Base-by-base conservation (phyloP, 75 land plant species). In the Sequoiadendron giganteum region DNA sequence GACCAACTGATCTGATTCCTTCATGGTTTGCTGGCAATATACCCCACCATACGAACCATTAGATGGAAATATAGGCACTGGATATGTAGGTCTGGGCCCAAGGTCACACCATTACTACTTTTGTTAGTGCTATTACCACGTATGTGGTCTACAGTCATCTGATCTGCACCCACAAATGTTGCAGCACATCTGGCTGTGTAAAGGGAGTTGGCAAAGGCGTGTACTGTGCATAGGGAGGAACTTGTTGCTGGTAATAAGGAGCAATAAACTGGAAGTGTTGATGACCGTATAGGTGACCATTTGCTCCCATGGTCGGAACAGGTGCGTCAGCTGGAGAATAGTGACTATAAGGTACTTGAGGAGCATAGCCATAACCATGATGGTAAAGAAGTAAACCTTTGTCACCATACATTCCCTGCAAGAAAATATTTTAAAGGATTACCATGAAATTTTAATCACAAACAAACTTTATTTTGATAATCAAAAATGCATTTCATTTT, bases 281-380 rank as follows among this genome's bases (percentile, higher is more conserved):
- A 42, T 92, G 92, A 4, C 92, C 95, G 89, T 95, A 93, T 39
- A 93, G 88, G 89, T 95, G 95, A 43, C 96, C 95, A 91, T 95
- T 95, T 32, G 93, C 92, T 30, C 85, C 85, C 85, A 52, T 52
- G 9, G 90, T 85, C 75, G 91, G 92, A 19, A 90, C 87, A 40
- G 93, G 87, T 39, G 92, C 86, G 49, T 89, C 93, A 18, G 92
- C 54, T 34, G 91, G 94, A 72, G 95, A 86, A 87, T 94, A 95
- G 11, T 94, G 90, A 56, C 91, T 90, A 88, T 95, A 97, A 15
- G 94, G 91, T 13, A 84, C 92, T 84, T 92, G 93, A 13, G 91
- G 89, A 19, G 92, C 49, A 87, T 95, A 96, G 11, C 95, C 95
- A 89, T 89, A 94, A 39, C 94, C 91, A 80, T 91, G 95, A 70